These are phyloP conservation scores for Setaria italica DNA, from an alignment of 202 grass and related monocot genomes.

Conservation along the genomic window DNA sequence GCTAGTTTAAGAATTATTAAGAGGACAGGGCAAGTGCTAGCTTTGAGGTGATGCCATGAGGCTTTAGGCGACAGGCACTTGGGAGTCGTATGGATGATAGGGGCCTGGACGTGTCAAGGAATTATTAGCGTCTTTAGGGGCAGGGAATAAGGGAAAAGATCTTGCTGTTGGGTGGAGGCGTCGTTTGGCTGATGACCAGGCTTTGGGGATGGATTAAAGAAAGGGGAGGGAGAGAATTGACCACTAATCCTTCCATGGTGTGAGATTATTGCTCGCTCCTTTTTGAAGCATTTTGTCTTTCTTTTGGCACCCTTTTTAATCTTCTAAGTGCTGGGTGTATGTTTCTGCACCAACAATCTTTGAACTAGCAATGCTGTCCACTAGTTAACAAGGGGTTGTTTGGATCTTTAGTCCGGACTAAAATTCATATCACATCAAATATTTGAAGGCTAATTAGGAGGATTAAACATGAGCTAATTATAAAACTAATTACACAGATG, in stretches of 20 bases:
- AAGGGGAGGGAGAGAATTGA: slow-evolving; percentile 9
- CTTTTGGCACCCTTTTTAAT: not conserved
- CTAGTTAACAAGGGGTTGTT: not conserved
- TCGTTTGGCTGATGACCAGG: not conserved
- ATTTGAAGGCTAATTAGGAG: too few relatives aligned
- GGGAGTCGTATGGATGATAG: slow-evolving; percentile 36
- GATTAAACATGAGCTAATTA: too few relatives aligned
- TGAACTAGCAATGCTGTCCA: not conserved
- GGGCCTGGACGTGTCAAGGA: slow-evolving; percentile 34
- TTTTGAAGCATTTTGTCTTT: not conserved
- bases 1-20: not conserved
- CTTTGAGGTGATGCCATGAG: slow-evolving; percentile 13
- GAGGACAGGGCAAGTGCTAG: slow-evolving; percentile 1
- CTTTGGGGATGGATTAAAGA: slow-evolving; percentile 15
- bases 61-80: slow-evolving; percentile 43
- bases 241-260: slow-evolving; percentile 23
- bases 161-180: slow-evolving; percentile 11
- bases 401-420: too few relatives aligned
- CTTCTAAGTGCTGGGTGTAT: slow-evolving; percentile 25
- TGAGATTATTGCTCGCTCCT: slow-evolving; percentile 14
- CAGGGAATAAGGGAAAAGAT: slow-evolving; percentile 26
- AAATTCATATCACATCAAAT: too few relatives aligned
- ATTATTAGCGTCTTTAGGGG: slow-evolving; percentile 40
- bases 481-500: too few relatives aligned
- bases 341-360: slow-evolving; percentile 14